Evolutionary conservation across 1,284 basidiomycete genomes (phyloP).

Genomic region (Leccinum variabile): DNA sequence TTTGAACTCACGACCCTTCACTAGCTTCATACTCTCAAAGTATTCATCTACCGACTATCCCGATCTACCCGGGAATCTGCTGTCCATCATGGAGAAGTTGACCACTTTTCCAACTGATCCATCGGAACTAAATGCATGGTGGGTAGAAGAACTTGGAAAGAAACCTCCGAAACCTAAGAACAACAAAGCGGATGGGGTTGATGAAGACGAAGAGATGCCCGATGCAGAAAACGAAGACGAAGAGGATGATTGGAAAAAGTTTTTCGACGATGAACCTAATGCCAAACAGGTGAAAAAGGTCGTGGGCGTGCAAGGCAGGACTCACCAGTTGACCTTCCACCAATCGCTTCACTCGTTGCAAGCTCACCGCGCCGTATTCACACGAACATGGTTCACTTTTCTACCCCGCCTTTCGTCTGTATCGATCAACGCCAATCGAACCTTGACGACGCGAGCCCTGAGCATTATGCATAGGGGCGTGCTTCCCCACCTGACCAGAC

Average conservation of each 20-base stretch:
- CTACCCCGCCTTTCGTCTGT: slow-evolving; percentile 56
- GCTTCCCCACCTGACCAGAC: slow-evolving; percentile 79
- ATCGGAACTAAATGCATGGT: slow-evolving; percentile 83
- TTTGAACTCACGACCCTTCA: slow-evolving; percentile 7
- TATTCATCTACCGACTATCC: slow-evolving; percentile 37
- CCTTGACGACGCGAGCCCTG: slow-evolving; percentile 60
- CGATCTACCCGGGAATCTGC: slow-evolving; percentile 59
- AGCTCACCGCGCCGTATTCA: slow-evolving; percentile 79
- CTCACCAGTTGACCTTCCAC: slow-evolving; percentile 67
- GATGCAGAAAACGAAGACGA: slow-evolving; percentile 49
- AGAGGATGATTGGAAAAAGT: slow-evolving; percentile 76
- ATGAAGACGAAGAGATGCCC: slow-evolving; percentile 39
- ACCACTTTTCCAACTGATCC: slow-evolving; percentile 79
- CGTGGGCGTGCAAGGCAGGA: slow-evolving; percentile 44
- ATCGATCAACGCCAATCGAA: slow-evolving; percentile 43
- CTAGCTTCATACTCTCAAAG: slow-evolving; percentile 28
- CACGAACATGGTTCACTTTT: slow-evolving; percentile 73
- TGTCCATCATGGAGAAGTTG: slow-evolving; percentile 76
- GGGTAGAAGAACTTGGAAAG: slow-evolving; percentile 71
- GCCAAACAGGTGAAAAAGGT: slow-evolving; percentile 40
- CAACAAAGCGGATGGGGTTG: slow-evolving; percentile 42
- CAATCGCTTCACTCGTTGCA: slow-evolving; percentile 72
- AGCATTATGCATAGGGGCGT: slow-evolving; percentile 84
- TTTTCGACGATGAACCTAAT: slow-evolving; percentile 67
- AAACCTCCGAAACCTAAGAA: slow-evolving; percentile 57